Base-by-base conservation (phyloP, 225 moss, liverwort and hornwort species). In the Marchantia paleacea region DNA sequence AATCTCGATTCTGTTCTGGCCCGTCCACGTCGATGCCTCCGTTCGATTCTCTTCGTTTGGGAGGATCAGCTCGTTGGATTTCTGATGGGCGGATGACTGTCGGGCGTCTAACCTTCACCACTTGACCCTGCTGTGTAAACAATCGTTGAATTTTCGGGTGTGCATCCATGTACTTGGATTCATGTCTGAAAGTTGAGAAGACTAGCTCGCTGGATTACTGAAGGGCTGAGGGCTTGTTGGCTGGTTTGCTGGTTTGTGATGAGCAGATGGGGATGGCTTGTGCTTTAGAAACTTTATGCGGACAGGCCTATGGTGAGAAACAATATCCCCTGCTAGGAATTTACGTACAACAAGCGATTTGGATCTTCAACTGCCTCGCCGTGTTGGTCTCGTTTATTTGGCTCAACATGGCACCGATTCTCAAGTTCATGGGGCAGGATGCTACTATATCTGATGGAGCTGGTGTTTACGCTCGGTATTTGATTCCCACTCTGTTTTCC, bases 241-340 rank as follows among this genome's bases (percentile, higher is more conserved):
- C 39, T 55, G n/a, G n/a, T n/a, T n/a, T n/a, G n/a, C n/a, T 72
- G 71, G 71, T 53, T 74, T 52, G 7, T 57, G 69, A 13, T 80
- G 39, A 83, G 66, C 84, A 92, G 75, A 73, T 89, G 20, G 94
- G 94, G 7, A 79, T 93, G 81, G 90, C 83, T 10, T 61, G 87
- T 13, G 91, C 90, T 7, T 84, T 95, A 61, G 93, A 95, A 28
- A 92, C 89, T 12, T 89, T 95, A 0, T 92, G 93, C 18, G 91
- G 90, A 30, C 93, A 95, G 85, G 95, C 93, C 0, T 88, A 81
- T 22, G 95, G 89, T 7, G 91, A 91, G 22, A 92, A 93, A 75
- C 87, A 91, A 60, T 91, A 92, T 20, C 85, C 84, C 30, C 73
- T 93, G 91, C 69, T 93, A 14, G 92, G 93, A 31, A 85, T 91